Percentiles rank a stretch among this genome's conserved stretches.
Conservation (phyloP, 805 yeast genomes). For the Ogataea chonburiensis region DNA sequence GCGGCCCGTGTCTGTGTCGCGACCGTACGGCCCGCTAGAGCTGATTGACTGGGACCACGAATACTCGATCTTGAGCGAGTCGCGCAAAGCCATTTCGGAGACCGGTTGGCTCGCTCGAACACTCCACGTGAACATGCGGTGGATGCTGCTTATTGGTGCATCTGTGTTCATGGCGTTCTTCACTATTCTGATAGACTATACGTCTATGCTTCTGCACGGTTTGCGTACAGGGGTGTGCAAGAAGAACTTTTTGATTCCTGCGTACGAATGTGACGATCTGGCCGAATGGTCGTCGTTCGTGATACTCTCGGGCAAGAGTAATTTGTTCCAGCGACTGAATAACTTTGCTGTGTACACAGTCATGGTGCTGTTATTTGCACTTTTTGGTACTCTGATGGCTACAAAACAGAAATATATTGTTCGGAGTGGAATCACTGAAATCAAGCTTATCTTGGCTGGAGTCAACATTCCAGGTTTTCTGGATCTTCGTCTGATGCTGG, state of each 20-base stretch:
- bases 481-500: slow-evolving; percentile 48
- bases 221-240: slow-evolving; percentile 52
- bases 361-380: slow-evolving; percentile 40
- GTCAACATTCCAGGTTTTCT: slow-evolving; percentile 53
- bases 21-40: slow-evolving; percentile 40
- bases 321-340: slow-evolving; percentile 20
- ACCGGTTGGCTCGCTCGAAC: slow-evolving; percentile 7
- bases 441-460: slow-evolving; percentile 68
- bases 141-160: slow-evolving; percentile 47
- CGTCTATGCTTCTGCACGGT: slow-evolving; percentile 51
- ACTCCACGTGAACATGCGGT: slow-evolving; percentile 36
- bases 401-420: slow-evolving; percentile 38
- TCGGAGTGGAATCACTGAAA: slow-evolving; percentile 72
- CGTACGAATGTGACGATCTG: slow-evolving; percentile 35
- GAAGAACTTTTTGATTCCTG: slow-evolving; percentile 27
- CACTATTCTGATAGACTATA: slow-evolving; percentile 49
- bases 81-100: slow-evolving; percentile 9
- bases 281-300: slow-evolving; percentile 35
- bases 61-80: slow-evolving; percentile 25
- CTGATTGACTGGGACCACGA: slow-evolving; percentile 56
- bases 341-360: slow-evolving; percentile 39
- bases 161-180: slow-evolving; percentile 48
- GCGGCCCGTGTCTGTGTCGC: slow-evolving; percentile 2
- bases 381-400: slow-evolving; percentile 36
- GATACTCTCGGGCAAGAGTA: slow-evolving; percentile 30